Base-by-base conservation (phyloP, 164 flowering plant species). In the Berberis vulgaris region DNA sequence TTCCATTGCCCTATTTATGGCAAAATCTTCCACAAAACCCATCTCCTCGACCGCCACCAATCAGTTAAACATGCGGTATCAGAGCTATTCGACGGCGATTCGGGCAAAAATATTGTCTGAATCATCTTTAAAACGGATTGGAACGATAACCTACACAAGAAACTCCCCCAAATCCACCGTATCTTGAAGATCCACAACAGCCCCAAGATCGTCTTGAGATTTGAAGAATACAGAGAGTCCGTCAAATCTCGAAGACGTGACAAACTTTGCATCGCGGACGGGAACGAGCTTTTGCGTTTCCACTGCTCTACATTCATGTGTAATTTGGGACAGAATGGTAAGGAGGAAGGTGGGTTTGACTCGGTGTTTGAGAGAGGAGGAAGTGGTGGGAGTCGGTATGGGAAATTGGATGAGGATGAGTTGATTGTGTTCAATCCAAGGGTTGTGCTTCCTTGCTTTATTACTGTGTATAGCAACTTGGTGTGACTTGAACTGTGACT, bases 361-460 rank as follows among this genome's bases (percentile, higher is more conserved):
- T 89, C 98, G 65, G 73, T 89, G 54, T 70, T 82, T 2, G 85
- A 84, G 3, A 26, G 74, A n/a, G 71, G 26, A 26, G 26, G 26
- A 26, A 26, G 78, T 10, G 60, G 73, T 54, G 86, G 82, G 68
- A 53, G 56, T 61, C 68, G 50, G 7, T 8, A 49, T 0, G 26
- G 26, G 26, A 65, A 78, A 60, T 45, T 71, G 66, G 94, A 84
- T 43, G 92, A 83, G 10, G 96, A 86, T 43, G 97, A 92, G 76
- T 67, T 92, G 3, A 44, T 83, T 73, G 97, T 92, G 41, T 88
- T 85, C 57, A 86, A 84, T 77, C 96, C 96, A 0, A 84, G 87
- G 76, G 96, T 94, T 55, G 85, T 92, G 73, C 90, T 92, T 57
- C 98, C 98, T 69, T 92, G 98, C 75, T 92, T 92, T 77, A 90